Evolutionary conservation across 352 stramenopile genomes (phyloP), one percentile per base, ranked within the genome.

Genomic region (Pythium sp.): DNA sequence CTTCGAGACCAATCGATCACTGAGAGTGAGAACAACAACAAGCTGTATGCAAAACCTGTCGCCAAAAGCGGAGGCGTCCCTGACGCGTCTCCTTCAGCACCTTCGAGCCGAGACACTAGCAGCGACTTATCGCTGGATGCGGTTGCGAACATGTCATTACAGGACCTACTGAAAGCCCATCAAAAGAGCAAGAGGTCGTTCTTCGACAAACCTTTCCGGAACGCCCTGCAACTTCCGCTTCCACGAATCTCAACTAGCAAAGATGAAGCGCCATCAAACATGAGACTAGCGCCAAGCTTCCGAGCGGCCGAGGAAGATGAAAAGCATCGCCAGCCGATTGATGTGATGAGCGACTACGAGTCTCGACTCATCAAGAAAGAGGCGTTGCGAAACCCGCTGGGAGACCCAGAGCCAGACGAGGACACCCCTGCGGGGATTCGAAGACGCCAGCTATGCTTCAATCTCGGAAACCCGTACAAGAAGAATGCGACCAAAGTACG

Each of bases 341-440:
- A 94, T 30, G 83, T 90, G 4, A 96, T 96, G 89, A 93, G 87
- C 62, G 87, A 96, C 64, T 96, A 96, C 67, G 87, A 95, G 32
- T 93, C 89, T 0, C 79, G 86, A n/a, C 53, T 94, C 30, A 80
- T 96, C 55, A 94, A 92, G 70, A 96, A 95, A 57, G 89, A 96
- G 57, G 87, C 86, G 2, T 74, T 94, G 28, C 82, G 89, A 8
- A 95, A 96, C 58, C 89, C 89, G n/a, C 77, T 93, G 15, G 82
- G 81, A 24, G 87, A 96, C 51, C 86, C 89, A 20, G 89, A 96
- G 34, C 82, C 86, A 4, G 89, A 96, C 60, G 89, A 96, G 64
- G 85, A 94, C 57, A 96, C 87, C 0, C 84, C 86, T 1, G 78
- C 82, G 12, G 89, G 89, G 15, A 64, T 93, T 12, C 76, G 87